Conservation (phyloP, 768 basidiomycete species). For the Suillus cothurnatus region DNA sequence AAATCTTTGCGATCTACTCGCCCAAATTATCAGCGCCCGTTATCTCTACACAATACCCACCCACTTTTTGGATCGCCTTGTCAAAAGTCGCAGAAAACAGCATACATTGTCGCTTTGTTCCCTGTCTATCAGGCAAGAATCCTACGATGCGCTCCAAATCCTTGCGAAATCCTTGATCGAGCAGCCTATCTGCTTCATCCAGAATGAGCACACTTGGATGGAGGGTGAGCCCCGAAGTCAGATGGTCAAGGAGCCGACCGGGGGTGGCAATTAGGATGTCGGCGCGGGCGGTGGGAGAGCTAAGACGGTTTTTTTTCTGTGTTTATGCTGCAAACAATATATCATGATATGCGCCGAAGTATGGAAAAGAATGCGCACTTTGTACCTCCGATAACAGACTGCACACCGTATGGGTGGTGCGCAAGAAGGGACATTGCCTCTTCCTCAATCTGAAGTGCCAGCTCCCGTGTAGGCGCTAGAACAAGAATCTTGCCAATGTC, state of each 20-base stretch:
- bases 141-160: conserved; percentile 65
- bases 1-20: conserved; percentile 29
- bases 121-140: conserved; percentile 42
- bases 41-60: conserved; percentile 9
- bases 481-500: conserved; percentile 47
- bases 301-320: conserved; percentile 30
- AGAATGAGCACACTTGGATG: conserved; percentile 43
- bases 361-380: conserved; percentile 34
- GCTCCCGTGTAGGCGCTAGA: conserved; percentile 72
- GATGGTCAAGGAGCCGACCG: conserved; percentile 72
- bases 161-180: conserved; percentile 73
- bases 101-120: conserved; percentile 64
- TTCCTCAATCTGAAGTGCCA: conserved; percentile 68
- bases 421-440: conserved; percentile 53
- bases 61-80: conserved; percentile 59
- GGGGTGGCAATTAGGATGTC: conserved; percentile 76
- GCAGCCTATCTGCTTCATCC: conserved; percentile 75
- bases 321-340: conserved; percentile 22
- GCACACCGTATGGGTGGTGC: conserved; percentile 45
- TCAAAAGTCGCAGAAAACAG: conserved; percentile 78
- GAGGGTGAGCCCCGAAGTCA: conserved; percentile 31
- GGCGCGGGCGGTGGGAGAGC: conserved; percentile 26
- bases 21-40: background rate
- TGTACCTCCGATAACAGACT: conserved; percentile 58
- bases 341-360: conserved; percentile 5